These are phyloP conservation scores for Eucalyptus grandis DNA, from an alignment of 345 rosid genomes.

Conservation along the genomic window DNA sequence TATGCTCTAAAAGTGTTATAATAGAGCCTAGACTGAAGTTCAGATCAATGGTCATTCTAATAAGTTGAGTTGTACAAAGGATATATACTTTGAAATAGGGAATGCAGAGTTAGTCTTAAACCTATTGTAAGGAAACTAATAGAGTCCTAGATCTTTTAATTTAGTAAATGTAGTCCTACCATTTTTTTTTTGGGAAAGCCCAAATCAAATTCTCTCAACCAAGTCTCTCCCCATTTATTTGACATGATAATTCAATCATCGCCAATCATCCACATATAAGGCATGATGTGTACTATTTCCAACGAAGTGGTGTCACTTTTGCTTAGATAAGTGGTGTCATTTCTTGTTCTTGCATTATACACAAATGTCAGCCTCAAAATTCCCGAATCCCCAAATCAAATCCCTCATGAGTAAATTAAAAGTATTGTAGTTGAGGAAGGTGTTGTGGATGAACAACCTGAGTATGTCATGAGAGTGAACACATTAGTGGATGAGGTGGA, in stretches of 20 bases:
- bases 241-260: not conserved
- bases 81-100: not conserved
- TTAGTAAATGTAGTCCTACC: not conserved
- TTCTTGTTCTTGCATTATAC: not conserved
- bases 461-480: not conserved
- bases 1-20: not conserved
- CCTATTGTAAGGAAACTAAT: not conserved
- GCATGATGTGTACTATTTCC: not conserved
- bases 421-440: not conserved
- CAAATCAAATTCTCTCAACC: not conserved
- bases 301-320: not conserved
- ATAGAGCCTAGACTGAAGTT: not conserved
- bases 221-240: not conserved
- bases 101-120: not conserved
- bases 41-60: not conserved
- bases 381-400: not conserved
- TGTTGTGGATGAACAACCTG: not conserved
- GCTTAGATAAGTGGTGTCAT: not conserved
- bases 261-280: not conserved
- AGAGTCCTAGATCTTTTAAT: not conserved
- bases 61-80: not conserved
- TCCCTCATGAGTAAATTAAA: not conserved
- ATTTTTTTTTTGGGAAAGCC: not conserved
- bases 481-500: not conserved
- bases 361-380: not conserved